A percentile compares a stretch with the other conserved stretches of the same genome.
These are phyloP conservation scores for Daldinia childiae DNA, from an alignment of 495 filamentous ascomycete genomes.

Conservation along the genomic window DNA sequence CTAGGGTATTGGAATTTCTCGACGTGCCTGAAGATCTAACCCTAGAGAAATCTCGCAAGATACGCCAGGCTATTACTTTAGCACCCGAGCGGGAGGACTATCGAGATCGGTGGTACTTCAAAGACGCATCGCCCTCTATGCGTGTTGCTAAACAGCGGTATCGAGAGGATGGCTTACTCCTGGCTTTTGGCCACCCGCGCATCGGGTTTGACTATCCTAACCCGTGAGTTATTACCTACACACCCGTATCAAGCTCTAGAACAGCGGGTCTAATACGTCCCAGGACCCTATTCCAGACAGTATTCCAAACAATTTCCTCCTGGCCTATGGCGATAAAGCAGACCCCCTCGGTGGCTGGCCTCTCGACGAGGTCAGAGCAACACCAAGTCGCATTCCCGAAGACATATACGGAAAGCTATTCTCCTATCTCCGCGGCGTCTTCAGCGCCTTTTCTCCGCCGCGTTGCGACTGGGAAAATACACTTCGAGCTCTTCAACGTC, in stretches of 20 bases:
- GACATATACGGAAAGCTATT: slow-evolving; percentile 51
- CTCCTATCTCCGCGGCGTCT: slow-evolving; percentile 33
- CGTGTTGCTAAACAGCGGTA: slow-evolving; percentile 44
- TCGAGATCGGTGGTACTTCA: slow-evolving; percentile 29
- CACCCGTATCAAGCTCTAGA: neutral
- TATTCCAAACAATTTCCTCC: neutral
- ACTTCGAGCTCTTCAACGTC: slow-evolving; percentile 4
- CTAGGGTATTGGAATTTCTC: neutral
- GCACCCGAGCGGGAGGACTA: slow-evolving; percentile 34
- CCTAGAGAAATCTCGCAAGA: slow-evolving; percentile 4
- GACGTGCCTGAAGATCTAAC: slow-evolving; percentile 6
- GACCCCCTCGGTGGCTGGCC: slow-evolving; percentile 42
- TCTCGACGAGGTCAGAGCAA: slow-evolving; percentile 34
- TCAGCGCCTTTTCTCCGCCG: slow-evolving; percentile 12
- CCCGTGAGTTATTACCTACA: slow-evolving; percentile 35
- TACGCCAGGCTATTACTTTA: slow-evolving; percentile 26
- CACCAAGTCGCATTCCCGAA: slow-evolving; percentile 2
- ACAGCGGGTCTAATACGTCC: too few relatives aligned
- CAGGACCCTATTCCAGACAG: slow-evolving; percentile 14
- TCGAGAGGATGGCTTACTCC: slow-evolving; percentile 48
- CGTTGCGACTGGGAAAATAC: neutral
- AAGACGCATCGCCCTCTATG: slow-evolving; percentile 16
- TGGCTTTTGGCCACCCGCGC: slow-evolving; percentile 49
- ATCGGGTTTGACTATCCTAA: slow-evolving; percentile 43
- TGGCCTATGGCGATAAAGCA: slow-evolving; percentile 10